Base-by-base conservation (phyloP, 441 rosid species). In the Erodium trifolium region DNA sequence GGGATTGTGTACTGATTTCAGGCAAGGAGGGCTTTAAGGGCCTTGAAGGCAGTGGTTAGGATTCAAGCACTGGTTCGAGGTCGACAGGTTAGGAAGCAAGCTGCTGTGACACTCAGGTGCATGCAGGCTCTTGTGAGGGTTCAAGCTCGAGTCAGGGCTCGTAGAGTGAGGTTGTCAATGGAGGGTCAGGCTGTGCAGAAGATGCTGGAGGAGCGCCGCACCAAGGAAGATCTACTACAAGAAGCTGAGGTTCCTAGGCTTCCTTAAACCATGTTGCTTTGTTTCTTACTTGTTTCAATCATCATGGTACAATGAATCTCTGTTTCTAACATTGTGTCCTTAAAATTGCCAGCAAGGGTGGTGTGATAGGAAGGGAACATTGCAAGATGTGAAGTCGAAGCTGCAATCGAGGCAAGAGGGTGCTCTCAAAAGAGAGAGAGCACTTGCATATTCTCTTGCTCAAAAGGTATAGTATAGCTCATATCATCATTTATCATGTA, bases 111-210 rank as follows among this genome's bases (percentile, higher is more conserved):
- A 17, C 81, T 91, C 19, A 84, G 92, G 76, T 93, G 97, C 70
- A 93, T 91, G 99, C 99, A 93, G 79, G 99, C 99, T 78, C 89
- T 93, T 8, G 96, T 91, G 27, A 79, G 99, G 41, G 97, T 93
- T 11, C 97, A 93, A 67, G 96, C 99, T 59, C 85, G 93, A 47
- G 96, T 91, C 11, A 82, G 99, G 82, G 97, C 99, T 68, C 88
- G 90, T 55, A 89, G 85, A 14, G 99, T 89, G 5, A 79, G 99
- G 34, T 82, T 91, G 97, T 88, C 99, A 16, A 66, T 79, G 0
- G 90, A 91, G 73, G 99, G 97, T 45, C 96, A 88, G 80, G 92
- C 88, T 34, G 93, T 93, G 60, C 96, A 89, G 79, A 78, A 81
- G 77, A 66, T 91, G 71, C 80, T 91, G 1, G 76, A 90, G 72